phyloP scores from a whole-genome alignment of 2,329 filamentous ascomycete species.

The Lachnellula hyalina region DNA sequence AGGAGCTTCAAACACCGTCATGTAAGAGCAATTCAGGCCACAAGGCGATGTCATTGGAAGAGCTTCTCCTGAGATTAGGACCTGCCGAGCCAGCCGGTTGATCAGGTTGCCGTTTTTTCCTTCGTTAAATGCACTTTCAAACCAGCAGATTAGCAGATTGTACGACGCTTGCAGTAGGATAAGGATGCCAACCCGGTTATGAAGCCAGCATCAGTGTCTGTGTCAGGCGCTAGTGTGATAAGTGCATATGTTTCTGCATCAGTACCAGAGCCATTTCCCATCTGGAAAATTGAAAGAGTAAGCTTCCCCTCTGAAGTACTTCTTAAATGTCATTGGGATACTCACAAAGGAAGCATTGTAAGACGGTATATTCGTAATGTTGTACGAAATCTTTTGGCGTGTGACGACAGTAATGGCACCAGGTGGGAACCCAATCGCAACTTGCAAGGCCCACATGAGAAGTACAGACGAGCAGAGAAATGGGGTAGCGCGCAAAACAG shows the following conservation, averaged over 20 bases:
- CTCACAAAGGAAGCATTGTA: not conserved
- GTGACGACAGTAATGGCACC: conserved; percentile 2
- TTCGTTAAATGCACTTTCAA: not conserved
- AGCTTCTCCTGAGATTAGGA: not conserved
- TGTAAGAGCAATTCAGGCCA: conserved; percentile 3
- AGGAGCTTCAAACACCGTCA: not conserved
- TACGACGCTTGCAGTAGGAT: no score
- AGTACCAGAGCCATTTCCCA: not conserved
- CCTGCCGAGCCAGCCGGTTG: not conserved
- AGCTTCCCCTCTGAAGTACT: no score
- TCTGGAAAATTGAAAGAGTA: not conserved
- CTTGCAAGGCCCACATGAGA: not conserved
- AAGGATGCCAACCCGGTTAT: not conserved
- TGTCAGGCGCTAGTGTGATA: not conserved
- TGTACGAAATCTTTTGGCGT: not conserved
- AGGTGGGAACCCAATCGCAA: conserved; percentile 3
- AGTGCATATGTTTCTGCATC: not conserved
- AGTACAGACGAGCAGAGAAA: not conserved
- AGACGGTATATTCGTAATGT: not conserved
- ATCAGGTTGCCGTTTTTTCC: not conserved
- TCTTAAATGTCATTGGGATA: no score
- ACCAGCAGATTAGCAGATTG: no score
- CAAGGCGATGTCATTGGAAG: not conserved
- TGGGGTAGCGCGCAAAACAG: not conserved
- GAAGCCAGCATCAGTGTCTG: not conserved